These are phyloP conservation scores for Phytophthora europaea DNA, from an alignment of 352 stramenopile species.

Conservation along the genomic window DNA sequence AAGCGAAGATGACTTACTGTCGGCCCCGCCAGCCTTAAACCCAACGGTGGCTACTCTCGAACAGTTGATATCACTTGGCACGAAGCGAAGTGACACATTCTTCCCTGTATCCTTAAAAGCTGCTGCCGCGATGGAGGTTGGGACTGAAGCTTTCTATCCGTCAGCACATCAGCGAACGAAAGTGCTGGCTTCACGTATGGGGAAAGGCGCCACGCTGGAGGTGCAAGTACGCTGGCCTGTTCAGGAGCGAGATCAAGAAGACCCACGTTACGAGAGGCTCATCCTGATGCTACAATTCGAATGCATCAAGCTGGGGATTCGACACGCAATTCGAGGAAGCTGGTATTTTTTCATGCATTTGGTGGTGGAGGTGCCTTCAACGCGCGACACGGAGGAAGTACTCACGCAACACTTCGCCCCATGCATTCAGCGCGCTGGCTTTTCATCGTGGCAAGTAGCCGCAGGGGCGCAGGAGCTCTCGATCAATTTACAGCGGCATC, in stretches of 20 bases:
- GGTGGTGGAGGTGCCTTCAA: constrained; percentile 70
- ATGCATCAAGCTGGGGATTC: constrained; percentile 79
- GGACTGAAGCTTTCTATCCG: constrained; percentile 89
- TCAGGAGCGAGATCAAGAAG: constrained; percentile 88
- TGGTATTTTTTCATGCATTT: constrained; percentile 92
- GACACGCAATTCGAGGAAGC: constrained; percentile 75
- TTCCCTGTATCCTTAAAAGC: constrained; percentile 88
- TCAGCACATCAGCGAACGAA: constrained; percentile 86
- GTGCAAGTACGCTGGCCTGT: constrained; percentile 90
- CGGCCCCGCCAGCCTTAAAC: constrained; percentile 69
- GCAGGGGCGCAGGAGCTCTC: constrained; percentile 88
- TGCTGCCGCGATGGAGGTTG: constrained; percentile 84
- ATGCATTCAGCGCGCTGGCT: constrained; percentile 86
- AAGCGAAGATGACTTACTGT: constrained; percentile 60
- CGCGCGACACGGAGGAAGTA: constrained; percentile 61
- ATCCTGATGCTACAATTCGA: constrained; percentile 90
- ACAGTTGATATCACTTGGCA: constrained; percentile 81
- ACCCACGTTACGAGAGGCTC: constrained; percentile 87
- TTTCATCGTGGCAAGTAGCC: constrained; percentile 87
- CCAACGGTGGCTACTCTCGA: constrained; percentile 75
- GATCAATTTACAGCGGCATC: constrained; percentile 88
- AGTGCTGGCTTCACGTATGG: constrained; percentile 86
- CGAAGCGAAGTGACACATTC: constrained; percentile 83
- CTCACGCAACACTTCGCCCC: constrained; percentile 75
- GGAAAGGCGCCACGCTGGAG: constrained; percentile 83